Percentiles rank a stretch among this genome's conserved stretches.
Evolutionary conservation across 805 yeast genomes (phyloP).

Genomic region (Scheffersomyces lignosus): DNA sequence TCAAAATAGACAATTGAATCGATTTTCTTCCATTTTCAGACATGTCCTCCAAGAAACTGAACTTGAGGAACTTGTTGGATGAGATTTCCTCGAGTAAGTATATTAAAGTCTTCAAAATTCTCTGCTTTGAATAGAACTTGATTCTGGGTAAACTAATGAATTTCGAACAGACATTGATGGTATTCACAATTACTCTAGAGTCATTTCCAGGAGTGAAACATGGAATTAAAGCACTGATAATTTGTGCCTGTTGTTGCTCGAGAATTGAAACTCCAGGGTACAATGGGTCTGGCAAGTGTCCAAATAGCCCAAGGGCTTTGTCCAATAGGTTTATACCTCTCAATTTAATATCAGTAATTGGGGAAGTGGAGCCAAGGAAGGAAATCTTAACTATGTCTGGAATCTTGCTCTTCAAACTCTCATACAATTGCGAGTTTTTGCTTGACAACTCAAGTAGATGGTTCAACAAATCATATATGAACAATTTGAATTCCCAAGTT

Average conservation of each 20-base stretch:
- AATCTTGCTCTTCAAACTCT: constrained; percentile 44
- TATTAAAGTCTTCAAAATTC: constrained; percentile 63
- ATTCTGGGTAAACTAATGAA: constrained; percentile 54
- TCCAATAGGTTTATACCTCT: constrained; percentile 69
- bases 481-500: constrained; percentile 55
- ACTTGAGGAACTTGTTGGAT: constrained; percentile 40
- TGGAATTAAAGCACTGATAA: constrained; percentile 85
- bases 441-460: constrained; percentile 42
- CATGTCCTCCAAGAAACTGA: constrained; percentile 56
- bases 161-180: constrained; percentile 75
- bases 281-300: constrained; percentile 66
- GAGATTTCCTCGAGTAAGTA: constrained; percentile 63
- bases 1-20: constrained; percentile 59
- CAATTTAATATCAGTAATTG: constrained; percentile 57
- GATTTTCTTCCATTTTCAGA: constrained; percentile 48
- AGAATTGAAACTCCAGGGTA: constrained; percentile 69
- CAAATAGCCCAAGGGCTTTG: constrained; percentile 58
- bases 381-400: constrained; percentile 75
- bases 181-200: constrained; percentile 70
- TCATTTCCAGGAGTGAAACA: constrained; percentile 76
- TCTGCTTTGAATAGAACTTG: constrained; percentile 44
- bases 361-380: constrained; percentile 77
- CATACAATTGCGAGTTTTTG: constrained; percentile 37
- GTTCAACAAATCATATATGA: constrained; percentile 47
- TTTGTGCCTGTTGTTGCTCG: constrained; percentile 94